Evolutionary conservation across 2,329 filamentous ascomycete species (phyloP).

Genomic region (Plenodomus tracheiphilus): DNA sequence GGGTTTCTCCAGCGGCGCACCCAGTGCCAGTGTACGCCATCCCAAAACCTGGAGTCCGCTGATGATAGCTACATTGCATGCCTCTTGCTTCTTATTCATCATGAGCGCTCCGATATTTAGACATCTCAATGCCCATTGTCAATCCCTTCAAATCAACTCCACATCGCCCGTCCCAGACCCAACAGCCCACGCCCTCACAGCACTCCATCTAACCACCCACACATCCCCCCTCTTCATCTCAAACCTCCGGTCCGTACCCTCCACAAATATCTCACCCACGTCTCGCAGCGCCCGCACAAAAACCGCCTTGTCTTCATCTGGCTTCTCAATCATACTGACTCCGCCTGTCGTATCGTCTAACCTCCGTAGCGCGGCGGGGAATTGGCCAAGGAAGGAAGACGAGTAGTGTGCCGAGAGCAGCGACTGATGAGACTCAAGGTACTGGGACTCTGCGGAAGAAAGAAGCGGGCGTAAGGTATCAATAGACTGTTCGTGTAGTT

Average conservation of each 20-base stretch:
- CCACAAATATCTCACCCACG: conserved; percentile 57
- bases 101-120: background rate
- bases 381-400: conserved; percentile 79
- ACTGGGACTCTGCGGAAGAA: conserved; percentile 76
- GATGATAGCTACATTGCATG: no score
- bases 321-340: conserved; percentile 87
- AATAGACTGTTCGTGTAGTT: conserved; percentile 47
- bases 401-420: conserved; percentile 84
- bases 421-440: conserved; percentile 82
- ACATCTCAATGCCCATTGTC: background rate
- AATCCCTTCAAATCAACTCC: conserved; percentile 54
- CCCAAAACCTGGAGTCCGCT: no score
- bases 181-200: conserved; percentile 64
- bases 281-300: conserved; percentile 76
- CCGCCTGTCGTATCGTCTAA: conserved; percentile 90
- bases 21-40: no score
- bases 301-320: conserved; percentile 80
- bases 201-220: conserved; percentile 63
- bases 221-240: conserved; percentile 56
- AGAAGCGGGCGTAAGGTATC: conserved; percentile 58
- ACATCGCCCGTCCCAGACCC: conserved; percentile 67
- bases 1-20: no score
- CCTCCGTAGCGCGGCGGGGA: conserved; percentile 77
- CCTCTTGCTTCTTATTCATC: background rate
- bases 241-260: conserved; percentile 61